Conservation (phyloP, 2,329 filamentous ascomycete species). For the Fusarium sp. region DNA sequence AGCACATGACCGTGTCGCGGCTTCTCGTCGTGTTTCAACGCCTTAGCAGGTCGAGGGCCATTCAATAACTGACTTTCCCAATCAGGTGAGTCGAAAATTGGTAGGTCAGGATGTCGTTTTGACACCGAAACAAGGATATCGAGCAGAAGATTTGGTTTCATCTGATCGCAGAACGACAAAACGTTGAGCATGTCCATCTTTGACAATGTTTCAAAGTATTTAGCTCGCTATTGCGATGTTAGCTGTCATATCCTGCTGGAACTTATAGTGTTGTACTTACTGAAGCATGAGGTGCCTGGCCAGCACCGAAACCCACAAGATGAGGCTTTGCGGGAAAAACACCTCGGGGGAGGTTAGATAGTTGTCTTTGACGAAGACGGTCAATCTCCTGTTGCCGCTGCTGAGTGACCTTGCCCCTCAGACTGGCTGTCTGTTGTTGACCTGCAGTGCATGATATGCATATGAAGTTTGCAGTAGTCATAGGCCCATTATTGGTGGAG, state of each 20-base stretch:
- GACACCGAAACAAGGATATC: conserved; percentile 58
- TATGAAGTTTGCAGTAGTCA: conserved; percentile 10
- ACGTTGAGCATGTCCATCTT: conserved; percentile 55
- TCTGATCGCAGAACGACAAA: conserved; percentile 55
- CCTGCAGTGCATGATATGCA: conserved; percentile 38
- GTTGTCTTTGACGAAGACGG: conserved; percentile 46
- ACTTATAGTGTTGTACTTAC: conserved; percentile 45
- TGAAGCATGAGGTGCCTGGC: conserved; percentile 49
- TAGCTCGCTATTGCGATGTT: conserved; percentile 47
- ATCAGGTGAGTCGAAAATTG: conserved; percentile 56
- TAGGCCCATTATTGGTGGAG: conserved; percentile 4
- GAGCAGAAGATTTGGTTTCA: conserved; percentile 55
- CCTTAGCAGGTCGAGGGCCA: conserved; percentile 22
- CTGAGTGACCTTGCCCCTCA: conserved; percentile 29
- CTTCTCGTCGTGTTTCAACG: conserved; percentile 33
- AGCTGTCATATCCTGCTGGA: not conserved
- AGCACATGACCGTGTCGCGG: conserved; percentile 49
- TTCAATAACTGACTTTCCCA: conserved; percentile 49
- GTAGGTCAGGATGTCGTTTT: conserved; percentile 55
- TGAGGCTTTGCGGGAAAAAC: conserved; percentile 51
- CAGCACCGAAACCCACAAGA: conserved; percentile 54
- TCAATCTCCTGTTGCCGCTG: conserved; percentile 47
- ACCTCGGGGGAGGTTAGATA: conserved; percentile 49
- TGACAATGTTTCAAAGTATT: conserved; percentile 54
- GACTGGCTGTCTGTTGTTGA: conserved; percentile 10